Evolutionary conservation across 441 rosid genomes (phyloP), one percentile per base, ranked within the genome.

Genomic region (Manihot esculenta): DNA sequence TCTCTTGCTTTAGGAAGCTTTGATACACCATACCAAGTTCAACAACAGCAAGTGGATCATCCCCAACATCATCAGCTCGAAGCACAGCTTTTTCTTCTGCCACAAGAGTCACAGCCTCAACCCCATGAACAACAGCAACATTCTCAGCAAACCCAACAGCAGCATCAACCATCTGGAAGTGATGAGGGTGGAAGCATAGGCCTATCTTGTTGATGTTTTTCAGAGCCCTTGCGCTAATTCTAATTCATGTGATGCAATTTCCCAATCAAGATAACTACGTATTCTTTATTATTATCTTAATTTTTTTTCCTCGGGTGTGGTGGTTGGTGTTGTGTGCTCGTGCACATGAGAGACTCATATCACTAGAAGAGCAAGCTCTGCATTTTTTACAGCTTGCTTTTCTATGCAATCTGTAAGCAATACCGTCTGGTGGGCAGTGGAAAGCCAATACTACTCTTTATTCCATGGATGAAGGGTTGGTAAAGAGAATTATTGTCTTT

Each of bases 131-230:
- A 60, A 26, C n/a, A 27, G 3, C 88, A 76, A 26, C 65, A 38
- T 14, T 11, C 47, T 61, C 47, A 35, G n/a, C 48, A 13, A 26
- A 14, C 38, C 17, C 38, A 57, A 14, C 41, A 26, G 41, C 62
- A 12, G 30, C 64, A 38, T 38, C 42, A 61, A 38, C 42, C 42
- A 26, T 73, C 92, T 17, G 91, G 71, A 66, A 86, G 82, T 41
- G 89, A 87, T 70, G 89, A 86, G 63, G 80, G 80, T 27, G 81
- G 81, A 72, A 81, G 68, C 69, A 73, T 79, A 68, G 82, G 84
- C 65, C 85, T 78, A 45, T 75, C 87, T 71, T 81, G 86, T 58
- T 89, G 73, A 80, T 47, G 38, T 38, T 7, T 38, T 38, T 38
- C 42, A 38, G 42, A 38, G 7, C 42, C 42, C 42, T 38, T 38